Evolutionary conservation across 345 rosid species (phyloP), one percentile per base, ranked within the genome.

Genomic region (Eucalyptus regnans): DNA sequence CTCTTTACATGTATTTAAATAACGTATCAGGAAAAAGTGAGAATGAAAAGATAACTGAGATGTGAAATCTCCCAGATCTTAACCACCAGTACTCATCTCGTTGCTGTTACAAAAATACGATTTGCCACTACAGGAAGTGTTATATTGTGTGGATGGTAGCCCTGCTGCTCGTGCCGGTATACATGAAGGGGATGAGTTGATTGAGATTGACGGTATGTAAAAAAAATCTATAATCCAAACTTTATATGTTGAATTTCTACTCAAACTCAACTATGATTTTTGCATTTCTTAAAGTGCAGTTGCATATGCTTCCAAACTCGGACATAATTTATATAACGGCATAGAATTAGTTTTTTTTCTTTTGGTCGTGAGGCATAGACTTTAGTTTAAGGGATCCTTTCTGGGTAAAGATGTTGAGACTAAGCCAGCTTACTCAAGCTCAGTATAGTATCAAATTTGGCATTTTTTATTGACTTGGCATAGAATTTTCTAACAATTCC

Each of bases 151-250:
- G 76, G 95, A 97, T 48, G 97, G 93, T 90, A 93, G 98, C 90
- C 99, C 99, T 16, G 98, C 99, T 87, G 96, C 98, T 90, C 98
- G 95, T 89, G 97, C 97, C 44, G 97, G 99, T 83, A 94, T 96
- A 91, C 96, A 88, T n/a, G 95, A 93, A 87, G 99, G 99, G 80
- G 97, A 95, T 91, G 96, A 96, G 89, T 89, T 97, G 92, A 89
- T 97, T 66, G 98, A 97, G 96, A 97, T 97, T 37, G 95, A 97
- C 88, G 99, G 99, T 97, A 95, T 33, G 46, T 56, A 62, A 46
- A 62, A 27, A 27, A 4, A 76, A 76, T 76, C 8, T 76, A 6
- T 16, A 37, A 76, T 76, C 48, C 48, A 12, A 76, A 20, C 29
- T 41, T 76, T 41, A 76, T 6, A 41, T 76, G 84, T 60, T 22